A percentile compares a stretch with the other conserved stretches of the same genome.
Conservation (phyloP, 2,329 filamentous ascomycete genomes). For the Neonectria hederae region DNA sequence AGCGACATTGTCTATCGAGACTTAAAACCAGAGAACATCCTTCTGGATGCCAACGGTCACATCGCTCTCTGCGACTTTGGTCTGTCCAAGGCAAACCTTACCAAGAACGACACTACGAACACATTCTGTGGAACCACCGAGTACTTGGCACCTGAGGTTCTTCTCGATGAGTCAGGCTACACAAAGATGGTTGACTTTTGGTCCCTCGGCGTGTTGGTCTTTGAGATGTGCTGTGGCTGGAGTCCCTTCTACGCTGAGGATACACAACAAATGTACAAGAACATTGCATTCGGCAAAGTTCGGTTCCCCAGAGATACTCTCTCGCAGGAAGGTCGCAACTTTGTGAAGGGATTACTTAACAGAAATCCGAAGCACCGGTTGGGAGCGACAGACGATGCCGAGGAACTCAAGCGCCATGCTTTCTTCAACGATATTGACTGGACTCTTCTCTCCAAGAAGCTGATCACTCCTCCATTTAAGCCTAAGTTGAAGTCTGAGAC, state of each 20-base stretch:
- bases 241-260: constrained; percentile 99
- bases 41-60: constrained; percentile 95
- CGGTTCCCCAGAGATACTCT: constrained; percentile 94
- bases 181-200: constrained; percentile 99
- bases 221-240: constrained; percentile 99
- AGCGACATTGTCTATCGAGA: constrained; percentile 99
- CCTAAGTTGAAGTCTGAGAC: constrained; percentile 95
- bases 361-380: constrained; percentile 95
- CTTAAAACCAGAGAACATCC: constrained; percentile 96
- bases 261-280: constrained; percentile 99
- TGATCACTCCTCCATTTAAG: constrained; percentile 96
- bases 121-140: constrained; percentile 99
- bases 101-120: constrained; percentile 97
- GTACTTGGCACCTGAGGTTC: constrained; percentile 93
- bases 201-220: constrained; percentile 96
- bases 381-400: constrained; percentile 88
- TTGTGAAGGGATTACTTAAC: constrained; percentile 97
- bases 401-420: constrained; percentile 91
- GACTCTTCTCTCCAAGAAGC: constrained; percentile 86
- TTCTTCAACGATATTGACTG: constrained; percentile 97
- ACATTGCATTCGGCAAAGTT: constrained; percentile 99
- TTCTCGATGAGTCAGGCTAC: constrained; percentile 95
- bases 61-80: constrained; percentile 98
- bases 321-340: constrained; percentile 94
- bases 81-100: constrained; percentile 95